Evolutionary conservation across 768 basidiomycete genomes (phyloP).

Genomic region (Lactifluus pinguis): DNA sequence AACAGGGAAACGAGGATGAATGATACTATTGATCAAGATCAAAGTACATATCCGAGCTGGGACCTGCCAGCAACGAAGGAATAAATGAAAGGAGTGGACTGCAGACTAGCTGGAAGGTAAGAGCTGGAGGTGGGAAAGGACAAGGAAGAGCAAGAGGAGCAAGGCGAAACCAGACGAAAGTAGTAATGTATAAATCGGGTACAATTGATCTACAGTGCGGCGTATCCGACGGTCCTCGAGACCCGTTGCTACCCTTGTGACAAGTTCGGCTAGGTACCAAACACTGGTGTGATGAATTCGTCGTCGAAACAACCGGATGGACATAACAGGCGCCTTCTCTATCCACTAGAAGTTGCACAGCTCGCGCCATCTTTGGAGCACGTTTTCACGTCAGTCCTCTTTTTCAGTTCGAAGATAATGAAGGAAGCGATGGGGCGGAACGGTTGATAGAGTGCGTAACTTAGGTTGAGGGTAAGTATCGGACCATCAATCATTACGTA

Average conservation of each 20-base stretch:
- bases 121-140: background rate
- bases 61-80: slow-evolving; percentile 22
- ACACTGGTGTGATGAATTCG: background rate
- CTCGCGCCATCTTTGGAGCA: background rate
- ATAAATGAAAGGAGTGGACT: slow-evolving; percentile 29
- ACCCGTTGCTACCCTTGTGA: background rate
- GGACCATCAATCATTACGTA: no score
- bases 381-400: background rate
- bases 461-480: no score
- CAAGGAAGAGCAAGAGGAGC: background rate
- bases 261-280: background rate
- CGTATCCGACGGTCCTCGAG: background rate
- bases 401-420: background rate
- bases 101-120: slow-evolving; percentile 40
- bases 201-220: background rate
- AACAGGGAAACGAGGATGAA: slow-evolving; percentile 18
- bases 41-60: slow-evolving; percentile 31
- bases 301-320: background rate
- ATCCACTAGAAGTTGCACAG: background rate
- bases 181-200: background rate
- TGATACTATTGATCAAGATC: slow-evolving; percentile 15
- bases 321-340: background rate
- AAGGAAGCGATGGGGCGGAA: background rate
- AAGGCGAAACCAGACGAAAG: background rate
- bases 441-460: no score